A percentile compares a stretch with the other conserved stretches of the same genome.
Conservation (phyloP, 805 yeast genomes). For the Kodamaea kaohsiungensis region DNA sequence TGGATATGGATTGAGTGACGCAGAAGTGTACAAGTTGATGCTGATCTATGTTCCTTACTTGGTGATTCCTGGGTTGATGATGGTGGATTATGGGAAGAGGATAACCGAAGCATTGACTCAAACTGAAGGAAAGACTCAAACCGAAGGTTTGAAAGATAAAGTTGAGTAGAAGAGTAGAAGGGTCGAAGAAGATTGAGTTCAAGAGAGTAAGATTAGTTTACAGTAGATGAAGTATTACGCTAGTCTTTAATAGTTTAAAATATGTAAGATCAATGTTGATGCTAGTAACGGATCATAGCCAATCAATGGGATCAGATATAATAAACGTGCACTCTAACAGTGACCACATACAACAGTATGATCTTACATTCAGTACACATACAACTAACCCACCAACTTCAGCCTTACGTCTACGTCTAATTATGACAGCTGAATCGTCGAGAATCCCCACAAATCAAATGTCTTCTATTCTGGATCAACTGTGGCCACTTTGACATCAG, state of each 20-base stretch:
- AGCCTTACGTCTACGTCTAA: too few relatives aligned
- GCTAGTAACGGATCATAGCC: neutral
- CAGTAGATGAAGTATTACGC: too few relatives aligned
- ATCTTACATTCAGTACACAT: too few relatives aligned
- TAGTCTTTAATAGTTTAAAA: too few relatives aligned
- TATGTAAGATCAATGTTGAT: neutral
- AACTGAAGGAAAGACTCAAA: neutral
- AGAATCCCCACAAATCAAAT: neutral
- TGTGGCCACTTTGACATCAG: neutral
- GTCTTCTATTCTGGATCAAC: neutral
- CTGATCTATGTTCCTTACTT: constrained; percentile 71
- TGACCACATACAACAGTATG: too few relatives aligned
- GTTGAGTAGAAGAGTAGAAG: neutral
- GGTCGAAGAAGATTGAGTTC: neutral
- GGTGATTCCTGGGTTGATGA: constrained; percentile 59
- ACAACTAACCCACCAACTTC: too few relatives aligned
- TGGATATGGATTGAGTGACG: constrained; percentile 33
- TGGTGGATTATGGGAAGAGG: constrained; percentile 43
- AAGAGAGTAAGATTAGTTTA: too few relatives aligned
- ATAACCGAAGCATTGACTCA: constrained; percentile 4
- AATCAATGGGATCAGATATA: too few relatives aligned
- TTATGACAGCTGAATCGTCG: neutral
- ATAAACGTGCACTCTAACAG: too few relatives aligned
- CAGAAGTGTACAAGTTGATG: constrained; percentile 45
- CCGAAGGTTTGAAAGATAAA: neutral